Evolutionary conservation across 345 rosid genomes (phyloP).

Genomic region (Eucalyptus grandis): DNA sequence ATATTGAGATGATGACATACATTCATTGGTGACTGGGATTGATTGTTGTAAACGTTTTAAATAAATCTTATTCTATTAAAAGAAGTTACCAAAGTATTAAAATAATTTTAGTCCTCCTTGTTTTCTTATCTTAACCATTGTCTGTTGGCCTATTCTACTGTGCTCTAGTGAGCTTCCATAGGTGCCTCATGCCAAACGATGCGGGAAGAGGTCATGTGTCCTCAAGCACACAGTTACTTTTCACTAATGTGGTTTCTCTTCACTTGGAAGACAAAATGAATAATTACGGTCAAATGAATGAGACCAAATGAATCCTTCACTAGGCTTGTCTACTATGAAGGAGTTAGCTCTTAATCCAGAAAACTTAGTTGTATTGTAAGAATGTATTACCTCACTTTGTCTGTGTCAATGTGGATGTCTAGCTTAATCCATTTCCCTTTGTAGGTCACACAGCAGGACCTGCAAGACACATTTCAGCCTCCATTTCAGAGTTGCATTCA

Average conservation of each 20-base stretch:
- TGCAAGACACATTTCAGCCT: constrained; percentile 76
- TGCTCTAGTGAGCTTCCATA: not conserved
- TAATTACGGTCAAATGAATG: not conserved
- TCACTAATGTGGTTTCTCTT: not conserved
- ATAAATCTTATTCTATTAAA: not conserved
- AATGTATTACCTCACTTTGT: not conserved
- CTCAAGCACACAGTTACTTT: not conserved
- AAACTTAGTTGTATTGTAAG: not conserved
- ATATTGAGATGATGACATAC: not conserved
- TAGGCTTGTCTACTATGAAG: not conserved
- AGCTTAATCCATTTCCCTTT: not conserved
- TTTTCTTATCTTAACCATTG: not conserved
- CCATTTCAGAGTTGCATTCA: constrained; percentile 68
- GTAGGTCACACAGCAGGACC: constrained; percentile 80
- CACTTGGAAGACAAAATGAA: not conserved
- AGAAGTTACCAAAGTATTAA: not conserved
- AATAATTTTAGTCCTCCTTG: not conserved
- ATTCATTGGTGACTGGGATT: not conserved
- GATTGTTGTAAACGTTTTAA: not conserved
- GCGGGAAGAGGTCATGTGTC: not conserved
- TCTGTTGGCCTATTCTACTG: not conserved
- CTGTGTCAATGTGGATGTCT: not conserved
- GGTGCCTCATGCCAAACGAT: not conserved
- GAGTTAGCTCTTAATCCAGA: not conserved
- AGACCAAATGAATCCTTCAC: not conserved